Base-by-base conservation (phyloP, 805 yeast genomes). In the Ogataea populi-albae region DNA sequence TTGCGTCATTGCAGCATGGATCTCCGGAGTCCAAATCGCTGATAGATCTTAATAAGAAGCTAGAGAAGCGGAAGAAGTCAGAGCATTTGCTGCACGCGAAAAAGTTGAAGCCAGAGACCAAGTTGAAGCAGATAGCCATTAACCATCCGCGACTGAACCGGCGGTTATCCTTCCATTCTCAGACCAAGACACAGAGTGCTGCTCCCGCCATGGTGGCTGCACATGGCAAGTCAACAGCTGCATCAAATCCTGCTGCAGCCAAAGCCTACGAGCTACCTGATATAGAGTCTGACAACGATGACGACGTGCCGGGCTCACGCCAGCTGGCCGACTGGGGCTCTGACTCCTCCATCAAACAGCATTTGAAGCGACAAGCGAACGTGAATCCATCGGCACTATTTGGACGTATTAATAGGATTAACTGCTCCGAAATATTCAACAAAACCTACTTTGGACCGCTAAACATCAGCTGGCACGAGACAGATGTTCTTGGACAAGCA, bases 251-350 rank as follows among this genome's bases (percentile, higher is more conserved):
- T 16, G 34, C 11, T n/a, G 24, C 22, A 4, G 17, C 26, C 9
- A 19, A 30, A 8, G 23, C 22, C 23, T 22, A 25, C 10, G 41
- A 39, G 9, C 31, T 51, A 7, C 55, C 57, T 2, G 60, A 54
- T 8, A 46, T 49, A 11, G 30, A 28, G 17, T 50, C 58, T 4
- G 59, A 54, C 27, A 46, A 38, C 10, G 55, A 51, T 20, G 50
- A 48, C 12, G 57, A 44, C 6, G 44, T 41, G 6, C 26, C 38
- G 9, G 21, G 9, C 3, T 20, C 40, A 6, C 44, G 39, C 24
- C 41, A 37, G 23, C 34, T 54, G 26, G 57, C 59, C 2, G 43
- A 42, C 1, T 55, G 61, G 61, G 60, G 55, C 4, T 17, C 45
- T 17, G 15, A 27, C 23, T 4, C 38, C n/a, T 17, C 18, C 23